Conservation (phyloP, 768 basidiomycete species). For the Boletus fagicola region DNA sequence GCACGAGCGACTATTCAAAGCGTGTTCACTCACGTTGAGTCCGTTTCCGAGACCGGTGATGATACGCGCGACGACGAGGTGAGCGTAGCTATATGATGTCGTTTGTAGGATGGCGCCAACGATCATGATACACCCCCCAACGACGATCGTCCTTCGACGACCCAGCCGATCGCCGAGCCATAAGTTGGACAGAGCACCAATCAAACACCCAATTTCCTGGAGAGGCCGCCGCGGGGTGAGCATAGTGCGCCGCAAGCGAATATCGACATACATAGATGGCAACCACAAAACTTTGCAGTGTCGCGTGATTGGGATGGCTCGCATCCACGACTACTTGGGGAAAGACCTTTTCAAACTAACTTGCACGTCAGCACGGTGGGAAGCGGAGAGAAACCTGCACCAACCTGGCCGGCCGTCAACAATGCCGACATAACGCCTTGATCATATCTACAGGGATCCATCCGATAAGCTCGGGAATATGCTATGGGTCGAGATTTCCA, state of each 20-base stretch:
- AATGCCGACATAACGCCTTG: conserved; percentile 72
- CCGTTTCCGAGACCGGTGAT: conserved; percentile 67
- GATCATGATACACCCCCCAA: conserved; percentile 61
- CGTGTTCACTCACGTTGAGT: conserved; percentile 42
- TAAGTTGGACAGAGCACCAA: conserved; percentile 61
- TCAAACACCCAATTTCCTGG: conserved; percentile 63
- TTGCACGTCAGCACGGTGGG: conserved; percentile 2
- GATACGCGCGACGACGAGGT: conserved; percentile 60
- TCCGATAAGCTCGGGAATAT: neutral
- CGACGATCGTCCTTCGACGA: conserved; percentile 53
- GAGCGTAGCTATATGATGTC: conserved; percentile 55
- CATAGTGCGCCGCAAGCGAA: neutral
- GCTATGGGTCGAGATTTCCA: neutral
- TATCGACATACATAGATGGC: conserved; percentile 49
- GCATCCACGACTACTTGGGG: conserved; percentile 48
- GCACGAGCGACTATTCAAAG: too few relatives aligned
- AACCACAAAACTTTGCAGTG: conserved; percentile 57
- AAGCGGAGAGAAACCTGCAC: neutral
- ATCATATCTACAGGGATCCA: conserved; percentile 46
- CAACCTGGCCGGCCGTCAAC: conserved; percentile 52
- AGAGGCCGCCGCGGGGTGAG: neutral
- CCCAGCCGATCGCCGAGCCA: conserved; percentile 61
- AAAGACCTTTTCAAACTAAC: conserved; percentile 55
- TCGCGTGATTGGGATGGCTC: conserved; percentile 44
- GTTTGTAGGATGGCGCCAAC: conserved; percentile 61